Evolutionary conservation across 2,329 filamentous ascomycete genomes (phyloP).

Genomic region (Pseudofabraea citricarpa): DNA sequence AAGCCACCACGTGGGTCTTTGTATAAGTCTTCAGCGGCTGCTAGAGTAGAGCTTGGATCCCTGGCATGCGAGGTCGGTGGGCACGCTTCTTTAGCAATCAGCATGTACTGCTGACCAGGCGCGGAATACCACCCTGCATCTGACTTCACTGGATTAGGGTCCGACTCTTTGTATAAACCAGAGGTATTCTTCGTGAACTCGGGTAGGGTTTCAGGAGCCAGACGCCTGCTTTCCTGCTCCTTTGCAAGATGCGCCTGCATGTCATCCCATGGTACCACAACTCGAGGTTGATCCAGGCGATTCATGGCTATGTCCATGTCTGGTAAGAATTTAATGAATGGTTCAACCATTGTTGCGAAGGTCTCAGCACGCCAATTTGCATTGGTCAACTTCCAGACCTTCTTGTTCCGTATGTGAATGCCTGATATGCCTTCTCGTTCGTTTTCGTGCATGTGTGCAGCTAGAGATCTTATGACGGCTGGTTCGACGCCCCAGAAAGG

Average conservation of each 20-base stretch:
- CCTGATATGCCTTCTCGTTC: conserved; percentile 18
- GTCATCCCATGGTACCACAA: conserved; percentile 55
- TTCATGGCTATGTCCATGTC: conserved; percentile 67
- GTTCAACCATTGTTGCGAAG: conserved; percentile 29
- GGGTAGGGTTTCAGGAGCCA: conserved; percentile 38
- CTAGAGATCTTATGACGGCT: conserved; percentile 32
- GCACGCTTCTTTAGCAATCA: conserved; percentile 51
- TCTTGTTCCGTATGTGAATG: conserved; percentile 25
- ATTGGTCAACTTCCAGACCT: conserved; percentile 29
- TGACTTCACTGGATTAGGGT: conserved; percentile 9
- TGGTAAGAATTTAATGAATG: conserved; percentile 48
- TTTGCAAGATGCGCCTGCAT: conserved; percentile 45
- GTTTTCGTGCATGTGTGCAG: conserved; percentile 32
- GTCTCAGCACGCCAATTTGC: conserved; percentile 36
- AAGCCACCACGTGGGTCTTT: conserved; percentile 44
- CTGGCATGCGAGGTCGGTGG: conserved; percentile 48
- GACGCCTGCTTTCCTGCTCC: conserved; percentile 39
- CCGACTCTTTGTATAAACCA: conserved; percentile 17
- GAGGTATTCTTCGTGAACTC: conserved; percentile 37
- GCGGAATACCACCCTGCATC: conserved; percentile 23
- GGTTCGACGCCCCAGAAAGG: conserved; percentile 50
- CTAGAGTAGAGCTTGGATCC: conserved; percentile 26
- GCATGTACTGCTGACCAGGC: conserved; percentile 50
- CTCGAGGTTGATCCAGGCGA: conserved; percentile 55
- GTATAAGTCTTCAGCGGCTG: conserved; percentile 30